Evolutionary conservation across 106 monocot genomes (phyloP), one percentile per base, ranked within the genome.

Genomic region (Cymbidium sinense): DNA sequence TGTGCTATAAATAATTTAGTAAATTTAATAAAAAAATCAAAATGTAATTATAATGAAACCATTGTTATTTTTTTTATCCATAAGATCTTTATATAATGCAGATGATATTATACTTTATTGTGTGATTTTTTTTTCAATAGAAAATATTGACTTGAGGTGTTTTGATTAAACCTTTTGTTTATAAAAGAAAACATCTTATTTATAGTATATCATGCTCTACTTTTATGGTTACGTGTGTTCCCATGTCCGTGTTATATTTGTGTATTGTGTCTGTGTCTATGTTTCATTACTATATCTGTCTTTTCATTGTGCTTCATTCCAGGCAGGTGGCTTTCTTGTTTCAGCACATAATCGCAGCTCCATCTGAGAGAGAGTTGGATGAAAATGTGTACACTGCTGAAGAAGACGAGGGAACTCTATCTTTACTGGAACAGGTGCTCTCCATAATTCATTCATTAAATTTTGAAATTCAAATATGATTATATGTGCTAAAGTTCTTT

Each of bases 301-400:
- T 78, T 83, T 81, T 81, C 79, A 88, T 76, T 61, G 58, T 81
- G 62, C 50, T 79, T 89, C 64, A 81, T 94, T 90, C 80, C 94
- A 99, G 98, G 98, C 98, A 92, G 92, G 98, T 85, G 77, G 84
- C 61, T 93, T 99, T 78, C 92, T 99, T 90, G 86, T 89, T 92
- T 92, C 98, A 70, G 77, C 88, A 69, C 81, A 95, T 76, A 94
- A 87, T 77, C 85, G 78, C 79, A 44, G 81, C 58, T 82, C 61
- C 91, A 62, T 33, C 87, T 82, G 96, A 94, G 35, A 90, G 82
- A 76, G 98, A 99, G 72, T 75, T 99, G 79, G 88, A 90, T 83
- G 98, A 93, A 91, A 84, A 85, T 83, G 79, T 89, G 67, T 86
- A 84, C 64, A 69, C 85, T 64, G 81, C 62, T 27, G 81, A 86